A percentile compares a stretch with the other conserved stretches of the same genome.
Evolutionary conservation across 176 grass and related monocot genomes (phyloP).

Genomic region (Aegilops sharonensis): DNA sequence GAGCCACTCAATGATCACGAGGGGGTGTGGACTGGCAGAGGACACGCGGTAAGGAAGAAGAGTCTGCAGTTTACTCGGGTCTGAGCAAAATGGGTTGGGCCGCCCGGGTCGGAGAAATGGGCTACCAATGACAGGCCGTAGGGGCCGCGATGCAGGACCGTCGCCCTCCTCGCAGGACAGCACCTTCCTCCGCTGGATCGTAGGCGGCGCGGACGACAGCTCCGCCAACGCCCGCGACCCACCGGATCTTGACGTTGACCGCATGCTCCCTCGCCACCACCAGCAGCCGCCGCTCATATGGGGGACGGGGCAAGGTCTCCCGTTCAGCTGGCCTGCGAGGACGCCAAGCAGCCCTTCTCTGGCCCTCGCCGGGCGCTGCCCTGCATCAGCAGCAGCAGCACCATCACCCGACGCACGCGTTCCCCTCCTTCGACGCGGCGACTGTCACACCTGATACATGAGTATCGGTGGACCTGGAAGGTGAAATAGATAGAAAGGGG

Average conservation of each 20-base stretch:
- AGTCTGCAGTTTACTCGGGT: no score
- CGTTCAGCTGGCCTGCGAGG: slow-evolving; percentile 29
- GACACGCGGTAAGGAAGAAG: no score
- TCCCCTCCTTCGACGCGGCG: neutral
- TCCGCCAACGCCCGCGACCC: neutral
- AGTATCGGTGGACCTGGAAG: no score
- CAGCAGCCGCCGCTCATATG: neutral
- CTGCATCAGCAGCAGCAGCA: slow-evolving; percentile 8
- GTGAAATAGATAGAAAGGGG: no score
- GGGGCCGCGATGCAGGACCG: neutral
- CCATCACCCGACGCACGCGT: neutral
- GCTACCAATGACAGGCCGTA: neutral
- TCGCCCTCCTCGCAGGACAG: slow-evolving; percentile 33
- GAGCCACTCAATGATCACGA: no score
- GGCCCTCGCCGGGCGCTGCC: neutral
- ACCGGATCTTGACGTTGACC: slow-evolving; percentile 12
- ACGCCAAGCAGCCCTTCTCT: neutral
- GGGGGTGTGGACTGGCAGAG: no score
- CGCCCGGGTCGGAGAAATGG: no score
- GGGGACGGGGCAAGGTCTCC: slow-evolving; percentile 5
- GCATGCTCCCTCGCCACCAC: slow-evolving; percentile 20
- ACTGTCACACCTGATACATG: no score
- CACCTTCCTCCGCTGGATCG: slow-evolving; percentile 77
- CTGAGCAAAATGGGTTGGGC: no score
- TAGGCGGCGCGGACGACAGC: slow-evolving; percentile 31